Percentiles rank a stretch among this genome's conserved stretches.
These are phyloP conservation scores for Hyphopichia pseudoburtonii DNA, from an alignment of 1,139 yeast species.

Conservation along the genomic window DNA sequence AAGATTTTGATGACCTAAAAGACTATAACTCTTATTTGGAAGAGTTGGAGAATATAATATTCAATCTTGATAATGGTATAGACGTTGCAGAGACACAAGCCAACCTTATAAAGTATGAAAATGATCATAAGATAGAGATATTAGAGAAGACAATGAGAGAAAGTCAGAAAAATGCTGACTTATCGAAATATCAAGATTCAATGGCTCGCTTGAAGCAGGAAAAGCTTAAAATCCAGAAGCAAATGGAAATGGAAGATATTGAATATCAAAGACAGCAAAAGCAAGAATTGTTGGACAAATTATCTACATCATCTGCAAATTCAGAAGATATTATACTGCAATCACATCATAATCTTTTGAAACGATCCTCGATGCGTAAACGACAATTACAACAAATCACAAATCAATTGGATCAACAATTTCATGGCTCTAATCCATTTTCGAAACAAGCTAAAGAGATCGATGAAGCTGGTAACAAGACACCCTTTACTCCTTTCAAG, in stretches of 20 bases:
- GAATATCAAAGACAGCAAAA: slow-evolving; percentile 57
- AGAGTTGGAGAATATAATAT: slow-evolving; percentile 76
- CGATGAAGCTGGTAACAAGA: slow-evolving; percentile 21
- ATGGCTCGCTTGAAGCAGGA: slow-evolving; percentile 60
- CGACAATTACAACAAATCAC: slow-evolving; percentile 67
- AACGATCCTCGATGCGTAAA: slow-evolving; percentile 66
- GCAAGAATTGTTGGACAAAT: slow-evolving; percentile 68
- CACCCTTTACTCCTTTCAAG: slow-evolving; percentile 91
- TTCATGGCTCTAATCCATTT: slow-evolving; percentile 27
- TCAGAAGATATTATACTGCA: slow-evolving; percentile 53
- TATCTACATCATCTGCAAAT: slow-evolving; percentile 54
- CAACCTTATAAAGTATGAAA: slow-evolving; percentile 68
- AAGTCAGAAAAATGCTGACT: slow-evolving; percentile 66
- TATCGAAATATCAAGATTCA: slow-evolving; percentile 56
- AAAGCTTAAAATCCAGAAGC: slow-evolving; percentile 61
- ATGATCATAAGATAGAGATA: slow-evolving; percentile 72
- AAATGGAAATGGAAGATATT: slow-evolving; percentile 67
- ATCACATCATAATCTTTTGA: slow-evolving; percentile 44
- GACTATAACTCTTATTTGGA: slow-evolving; percentile 80
- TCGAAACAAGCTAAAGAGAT: slow-evolving; percentile 19
- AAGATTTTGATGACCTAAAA: slow-evolving; percentile 61
- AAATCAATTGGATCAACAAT: slow-evolving; percentile 45
- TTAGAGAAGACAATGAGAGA: slow-evolving; percentile 63
- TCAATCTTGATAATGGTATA: slow-evolving; percentile 68
- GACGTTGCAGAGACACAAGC: slow-evolving; percentile 74